These are phyloP conservation scores for Agrostemma githago DNA, from an alignment of 148 eudicot species.

Conservation along the genomic window DNA sequence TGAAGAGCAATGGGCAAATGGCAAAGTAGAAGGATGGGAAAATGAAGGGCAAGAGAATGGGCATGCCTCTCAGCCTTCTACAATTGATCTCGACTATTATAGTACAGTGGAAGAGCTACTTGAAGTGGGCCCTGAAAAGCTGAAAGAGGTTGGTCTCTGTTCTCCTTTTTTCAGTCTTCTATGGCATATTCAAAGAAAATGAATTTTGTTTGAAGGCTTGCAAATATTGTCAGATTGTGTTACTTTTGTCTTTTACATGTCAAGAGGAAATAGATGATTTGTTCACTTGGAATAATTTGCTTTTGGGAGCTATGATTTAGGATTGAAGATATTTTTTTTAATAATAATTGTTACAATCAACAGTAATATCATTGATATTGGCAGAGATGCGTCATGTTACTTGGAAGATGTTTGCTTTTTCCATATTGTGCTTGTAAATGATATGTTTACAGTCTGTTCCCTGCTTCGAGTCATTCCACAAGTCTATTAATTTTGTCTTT, in stretches of 20 bases:
- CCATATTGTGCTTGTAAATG: neutral
- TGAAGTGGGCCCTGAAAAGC: constrained; percentile 79
- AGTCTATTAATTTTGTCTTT: neutral
- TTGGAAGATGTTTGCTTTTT: neutral
- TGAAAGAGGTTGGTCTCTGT: constrained; percentile 70
- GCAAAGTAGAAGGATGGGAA: constrained; percentile 80
- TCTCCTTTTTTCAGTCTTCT: neutral
- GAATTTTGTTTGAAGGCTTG: neutral
- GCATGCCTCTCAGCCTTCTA: constrained; percentile 34
- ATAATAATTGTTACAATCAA: no score
- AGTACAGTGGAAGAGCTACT: constrained; percentile 77
- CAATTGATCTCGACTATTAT: constrained; percentile 84
- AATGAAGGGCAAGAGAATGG: constrained; percentile 58
- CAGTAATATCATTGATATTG: neutral
- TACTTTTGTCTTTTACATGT: neutral
- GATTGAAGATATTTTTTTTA: no score
- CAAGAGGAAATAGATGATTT: neutral
- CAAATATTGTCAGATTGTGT: neutral
- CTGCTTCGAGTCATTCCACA: neutral
- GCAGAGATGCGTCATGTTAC: neutral
- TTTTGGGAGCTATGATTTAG: no score
- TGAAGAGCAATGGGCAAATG: constrained; percentile 83
- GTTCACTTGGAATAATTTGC: no score
- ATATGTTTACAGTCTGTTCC: neutral
- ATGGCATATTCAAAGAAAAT: neutral